Conservation (phyloP, 768 basidiomycete species). For the Tremella fuciformis region DNA sequence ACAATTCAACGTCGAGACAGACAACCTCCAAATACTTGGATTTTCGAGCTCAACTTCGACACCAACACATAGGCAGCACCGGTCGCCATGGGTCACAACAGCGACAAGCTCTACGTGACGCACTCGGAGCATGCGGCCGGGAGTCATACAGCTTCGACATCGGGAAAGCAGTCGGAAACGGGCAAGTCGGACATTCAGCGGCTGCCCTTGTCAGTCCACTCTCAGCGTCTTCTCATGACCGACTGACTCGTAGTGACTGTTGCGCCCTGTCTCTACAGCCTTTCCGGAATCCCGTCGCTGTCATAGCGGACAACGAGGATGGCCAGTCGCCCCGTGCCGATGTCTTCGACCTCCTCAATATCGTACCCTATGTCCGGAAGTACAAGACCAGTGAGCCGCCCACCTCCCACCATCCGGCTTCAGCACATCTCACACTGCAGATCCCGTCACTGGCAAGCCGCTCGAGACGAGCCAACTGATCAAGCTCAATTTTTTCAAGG, state of each 20-base stretch:
- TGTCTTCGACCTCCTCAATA: slow-evolving; percentile 87
- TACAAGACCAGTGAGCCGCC: slow-evolving; percentile 49
- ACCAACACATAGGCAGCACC: too few species aligned
- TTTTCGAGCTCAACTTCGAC: too few species aligned
- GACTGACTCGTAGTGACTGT: slow-evolving; percentile 59
- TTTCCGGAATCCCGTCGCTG: slow-evolving; percentile 81
- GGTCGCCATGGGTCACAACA: slow-evolving; percentile 48
- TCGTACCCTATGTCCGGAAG: slow-evolving; percentile 85
- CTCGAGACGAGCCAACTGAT: slow-evolving; percentile 52
- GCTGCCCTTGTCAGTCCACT: slow-evolving; percentile 43
- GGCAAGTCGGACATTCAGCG: slow-evolving; percentile 47
- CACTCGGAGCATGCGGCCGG: slow-evolving; percentile 51
- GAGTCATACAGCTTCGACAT: slow-evolving; percentile 41
- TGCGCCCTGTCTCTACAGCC: slow-evolving; percentile 88
- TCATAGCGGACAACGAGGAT: slow-evolving; percentile 51
- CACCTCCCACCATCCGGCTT: neutral
- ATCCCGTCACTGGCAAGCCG: slow-evolving; percentile 55
- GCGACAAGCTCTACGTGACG: slow-evolving; percentile 52
- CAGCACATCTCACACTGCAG: slow-evolving; percentile 24
- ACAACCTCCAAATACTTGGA: too few species aligned
- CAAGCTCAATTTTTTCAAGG: slow-evolving; percentile 57
- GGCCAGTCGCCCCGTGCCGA: slow-evolving; percentile 64
- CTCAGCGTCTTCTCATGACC: neutral
- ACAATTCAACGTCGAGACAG: too few species aligned
- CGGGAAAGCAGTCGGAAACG: slow-evolving; percentile 40